phyloP scores from a whole-genome alignment of 1,284 basidiomycete species.

The Tetrapyrgos nigripes region DNA sequence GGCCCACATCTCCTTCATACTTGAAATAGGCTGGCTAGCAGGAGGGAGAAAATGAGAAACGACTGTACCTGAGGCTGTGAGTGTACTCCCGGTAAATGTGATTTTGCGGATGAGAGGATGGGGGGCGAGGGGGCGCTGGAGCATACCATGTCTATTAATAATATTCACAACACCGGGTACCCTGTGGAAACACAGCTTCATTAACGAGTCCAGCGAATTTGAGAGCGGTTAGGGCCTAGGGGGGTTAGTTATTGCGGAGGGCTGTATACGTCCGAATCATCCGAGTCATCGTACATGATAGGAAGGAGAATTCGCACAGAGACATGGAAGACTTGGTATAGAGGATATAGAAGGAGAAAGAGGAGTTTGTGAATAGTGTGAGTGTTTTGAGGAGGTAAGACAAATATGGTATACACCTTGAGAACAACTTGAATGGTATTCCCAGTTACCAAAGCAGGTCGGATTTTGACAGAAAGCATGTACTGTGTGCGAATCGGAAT shows the following conservation, averaged over 20 bases:
- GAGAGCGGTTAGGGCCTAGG: conserved; percentile 82
- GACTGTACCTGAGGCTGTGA: too few species aligned
- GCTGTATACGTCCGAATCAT: too few species aligned
- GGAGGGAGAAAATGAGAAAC: too few species aligned
- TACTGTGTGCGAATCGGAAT: conserved; percentile 45
- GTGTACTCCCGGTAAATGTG: conserved; percentile 60
- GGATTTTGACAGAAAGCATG: conserved; percentile 83
- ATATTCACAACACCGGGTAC: conserved; percentile 75
- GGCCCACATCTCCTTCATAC: conserved; percentile 68
- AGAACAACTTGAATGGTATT: conserved; percentile 82
- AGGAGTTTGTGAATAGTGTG: too few species aligned
- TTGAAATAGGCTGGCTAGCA: conserved; percentile 67
- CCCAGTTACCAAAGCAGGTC: conserved; percentile 83
- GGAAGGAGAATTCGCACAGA: too few species aligned
- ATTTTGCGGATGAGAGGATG: conserved; percentile 56
- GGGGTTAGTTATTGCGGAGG: conserved; percentile 88
- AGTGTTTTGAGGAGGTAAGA: background rate
- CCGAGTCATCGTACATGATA: too few species aligned
- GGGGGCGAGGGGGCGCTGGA: conserved; percentile 50
- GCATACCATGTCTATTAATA: conserved; percentile 75
- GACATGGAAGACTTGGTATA: too few species aligned
- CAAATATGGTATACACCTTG: conserved; percentile 48
- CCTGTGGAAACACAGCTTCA: conserved; percentile 66
- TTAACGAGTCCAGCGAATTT: conserved; percentile 51
- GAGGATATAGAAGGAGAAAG: too few species aligned